These are phyloP conservation scores for Plasmodium ovale DNA, from an alignment of 169 alveolate species.

Conservation along the genomic window DNA sequence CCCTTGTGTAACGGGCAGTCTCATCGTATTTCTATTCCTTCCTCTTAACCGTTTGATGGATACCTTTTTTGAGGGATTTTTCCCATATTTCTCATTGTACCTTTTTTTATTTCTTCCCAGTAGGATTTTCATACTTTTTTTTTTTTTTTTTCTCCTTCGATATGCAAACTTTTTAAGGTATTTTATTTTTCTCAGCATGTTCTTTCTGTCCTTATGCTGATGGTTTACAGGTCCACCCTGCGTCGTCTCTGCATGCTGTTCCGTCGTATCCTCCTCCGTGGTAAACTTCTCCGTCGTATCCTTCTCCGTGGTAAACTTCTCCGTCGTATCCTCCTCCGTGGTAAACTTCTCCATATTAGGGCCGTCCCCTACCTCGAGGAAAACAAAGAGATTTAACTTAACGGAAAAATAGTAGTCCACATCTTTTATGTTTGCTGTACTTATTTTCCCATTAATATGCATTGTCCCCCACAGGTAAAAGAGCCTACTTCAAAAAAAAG, in stretches of 20 bases:
- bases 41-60: too few species aligned
- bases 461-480: background rate
- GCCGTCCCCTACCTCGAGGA: background rate
- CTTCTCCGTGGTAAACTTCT: background rate
- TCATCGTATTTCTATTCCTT: background rate
- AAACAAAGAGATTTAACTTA: slow-evolving; percentile 19
- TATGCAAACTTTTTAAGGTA: slow-evolving; percentile 10
- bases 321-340: background rate
- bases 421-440: slow-evolving; percentile 21
- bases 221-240: too few species aligned
- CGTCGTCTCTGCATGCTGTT: too few species aligned
- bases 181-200: background rate
- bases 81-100: too few species aligned
- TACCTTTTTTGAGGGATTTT: too few species aligned
- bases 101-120: too few species aligned
- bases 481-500: background rate
- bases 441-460: background rate
- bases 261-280: background rate
- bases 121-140: too few species aligned
- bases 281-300: too few species aligned
- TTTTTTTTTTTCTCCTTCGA: background rate
- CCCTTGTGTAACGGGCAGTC: background rate
- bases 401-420: slow-evolving; percentile 1
- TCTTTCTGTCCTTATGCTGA: background rate
- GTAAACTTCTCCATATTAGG: background rate